Percentiles rank a stretch among this genome's conserved stretches.
Evolutionary conservation across 495 filamentous ascomycete genomes (phyloP).

Genomic region (Xylaria sp.): DNA sequence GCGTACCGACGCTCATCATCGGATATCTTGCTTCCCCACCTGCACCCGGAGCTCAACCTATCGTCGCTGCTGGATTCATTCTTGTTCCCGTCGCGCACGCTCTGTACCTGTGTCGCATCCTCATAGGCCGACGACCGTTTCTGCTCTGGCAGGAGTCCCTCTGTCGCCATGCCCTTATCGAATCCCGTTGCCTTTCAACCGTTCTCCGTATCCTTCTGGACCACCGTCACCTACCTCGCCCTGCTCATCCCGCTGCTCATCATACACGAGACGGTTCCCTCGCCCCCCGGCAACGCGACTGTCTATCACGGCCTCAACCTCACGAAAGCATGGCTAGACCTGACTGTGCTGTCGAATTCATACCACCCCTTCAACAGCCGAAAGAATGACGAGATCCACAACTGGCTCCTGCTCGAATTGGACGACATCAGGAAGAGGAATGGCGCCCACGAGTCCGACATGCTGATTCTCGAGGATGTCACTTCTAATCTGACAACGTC

Average conservation of each 20-base stretch:
- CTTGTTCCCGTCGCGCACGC: neutral
- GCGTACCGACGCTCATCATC: neutral
- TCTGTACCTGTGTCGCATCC: constrained; percentile 19
- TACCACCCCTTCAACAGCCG: constrained; percentile 91
- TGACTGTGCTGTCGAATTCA: constrained; percentile 72
- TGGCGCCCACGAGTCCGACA: constrained; percentile 42
- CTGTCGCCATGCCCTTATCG: constrained; percentile 42
- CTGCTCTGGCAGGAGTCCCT: constrained; percentile 18
- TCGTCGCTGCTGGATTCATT: neutral
- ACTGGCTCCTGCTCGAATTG: constrained; percentile 77
- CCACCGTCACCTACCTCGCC: constrained; percentile 71
- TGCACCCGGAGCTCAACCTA: neutral
- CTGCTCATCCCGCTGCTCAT: constrained; percentile 73
- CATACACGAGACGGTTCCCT: constrained; percentile 76
- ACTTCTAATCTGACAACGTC: constrained; percentile 75
- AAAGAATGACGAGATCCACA: constrained; percentile 78
- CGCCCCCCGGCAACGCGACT: constrained; percentile 65
- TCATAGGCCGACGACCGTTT: constrained; percentile 29
- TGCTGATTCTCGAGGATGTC: constrained; percentile 79
- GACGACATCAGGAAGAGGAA: constrained; percentile 69
- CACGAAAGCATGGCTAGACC: constrained; percentile 84
- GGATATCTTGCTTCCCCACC: constrained; percentile 17
- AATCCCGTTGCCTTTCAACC: constrained; percentile 62
- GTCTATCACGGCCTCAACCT: constrained; percentile 71
- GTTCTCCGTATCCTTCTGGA: constrained; percentile 75